phyloP scores from a whole-genome alignment of 1,284 basidiomycete genomes.

The Austropuccinia psidii region DNA sequence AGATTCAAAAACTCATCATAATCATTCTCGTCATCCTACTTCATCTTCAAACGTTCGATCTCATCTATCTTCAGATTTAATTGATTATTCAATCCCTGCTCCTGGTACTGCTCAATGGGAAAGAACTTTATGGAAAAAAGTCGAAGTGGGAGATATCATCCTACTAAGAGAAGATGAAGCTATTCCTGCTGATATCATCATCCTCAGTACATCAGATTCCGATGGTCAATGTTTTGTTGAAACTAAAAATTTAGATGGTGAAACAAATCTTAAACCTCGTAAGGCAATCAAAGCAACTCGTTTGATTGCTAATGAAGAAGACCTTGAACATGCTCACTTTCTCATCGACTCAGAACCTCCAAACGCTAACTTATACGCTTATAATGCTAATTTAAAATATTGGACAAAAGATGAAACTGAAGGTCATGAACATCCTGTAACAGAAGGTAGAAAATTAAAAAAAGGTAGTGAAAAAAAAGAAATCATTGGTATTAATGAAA shows the following conservation, averaged over 20 bases:
- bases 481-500: slow-evolving; percentile 70
- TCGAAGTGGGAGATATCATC: slow-evolving; percentile 94
- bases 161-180: slow-evolving; percentile 86
- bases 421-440: slow-evolving; percentile 42
- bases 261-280: slow-evolving; percentile 89
- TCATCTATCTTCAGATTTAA: slow-evolving; percentile 39
- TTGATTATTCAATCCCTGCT: slow-evolving; percentile 65
- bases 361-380: slow-evolving; percentile 84
- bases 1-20: slow-evolving; percentile 56
- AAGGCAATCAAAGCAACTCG: slow-evolving; percentile 69
- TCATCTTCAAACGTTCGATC: slow-evolving; percentile 23
- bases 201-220: slow-evolving; percentile 59
- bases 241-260: slow-evolving; percentile 88
- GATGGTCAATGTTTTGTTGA: slow-evolving; percentile 50
- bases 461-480: slow-evolving; percentile 47
- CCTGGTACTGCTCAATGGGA: slow-evolving; percentile 79
- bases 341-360: slow-evolving; percentile 85
- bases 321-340: slow-evolving; percentile 77
- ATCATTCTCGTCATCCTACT: background rate
- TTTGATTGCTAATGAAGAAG: slow-evolving; percentile 73
- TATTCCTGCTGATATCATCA: slow-evolving; percentile 87
- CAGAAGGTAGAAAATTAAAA: slow-evolving; percentile 40
- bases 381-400: slow-evolving; percentile 77
- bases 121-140: slow-evolving; percentile 94
- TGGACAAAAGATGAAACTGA: slow-evolving; percentile 45